phyloP scores from a whole-genome alignment of 23 red algal genomes.

The Gracilariopsis chorda region DNA sequence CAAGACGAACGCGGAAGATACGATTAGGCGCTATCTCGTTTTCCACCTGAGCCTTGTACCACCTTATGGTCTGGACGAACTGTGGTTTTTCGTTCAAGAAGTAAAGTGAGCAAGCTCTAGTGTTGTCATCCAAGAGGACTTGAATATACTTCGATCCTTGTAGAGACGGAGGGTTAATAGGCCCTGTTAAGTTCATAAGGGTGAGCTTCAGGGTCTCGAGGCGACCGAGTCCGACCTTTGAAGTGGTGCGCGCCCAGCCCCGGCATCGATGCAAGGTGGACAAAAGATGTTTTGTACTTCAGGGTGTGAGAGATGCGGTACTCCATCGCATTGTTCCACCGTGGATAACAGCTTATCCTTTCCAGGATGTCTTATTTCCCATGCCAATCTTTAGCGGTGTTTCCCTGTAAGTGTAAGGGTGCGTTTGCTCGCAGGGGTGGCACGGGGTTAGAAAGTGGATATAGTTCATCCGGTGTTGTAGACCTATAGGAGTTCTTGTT shows the following conservation, averaged over 20 bases:
- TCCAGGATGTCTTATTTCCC: no score
- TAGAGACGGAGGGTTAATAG: no score
- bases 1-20: not conserved
- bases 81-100: not conserved
- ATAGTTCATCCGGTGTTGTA: not conserved
- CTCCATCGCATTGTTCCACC: not conserved
- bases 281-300: no score
- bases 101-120: not conserved
- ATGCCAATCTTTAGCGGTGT: not conserved
- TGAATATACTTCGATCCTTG: not conserved
- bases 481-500: not conserved
- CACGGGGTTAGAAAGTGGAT: not conserved
- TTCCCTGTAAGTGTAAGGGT: not conserved
- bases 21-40: not conserved
- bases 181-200: no score
- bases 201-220: no score
- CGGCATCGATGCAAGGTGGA: no score
- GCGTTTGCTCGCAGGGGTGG: not conserved
- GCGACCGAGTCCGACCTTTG: no score
- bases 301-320: not conserved
- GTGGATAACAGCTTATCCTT: not conserved
- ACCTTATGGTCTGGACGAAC: not conserved
- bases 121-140: not conserved
- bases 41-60: slow-evolving; percentile 11
- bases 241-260: no score